These are phyloP conservation scores for Terfezia claveryi DNA, from an alignment of 495 filamentous ascomycete species.

Conservation along the genomic window DNA sequence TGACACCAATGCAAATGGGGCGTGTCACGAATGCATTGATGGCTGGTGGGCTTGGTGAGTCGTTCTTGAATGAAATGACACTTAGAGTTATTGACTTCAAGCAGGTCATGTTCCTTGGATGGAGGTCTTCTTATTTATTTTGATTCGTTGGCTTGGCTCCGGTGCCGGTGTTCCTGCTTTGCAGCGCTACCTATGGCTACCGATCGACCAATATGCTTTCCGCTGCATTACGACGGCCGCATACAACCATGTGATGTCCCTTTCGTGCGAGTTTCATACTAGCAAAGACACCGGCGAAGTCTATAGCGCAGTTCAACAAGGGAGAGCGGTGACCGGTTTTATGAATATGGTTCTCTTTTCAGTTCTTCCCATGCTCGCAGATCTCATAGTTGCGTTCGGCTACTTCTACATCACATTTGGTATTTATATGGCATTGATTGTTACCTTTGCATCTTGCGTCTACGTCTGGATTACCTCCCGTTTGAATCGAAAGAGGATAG, in stretches of 20 bases:
- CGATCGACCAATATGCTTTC: conserved; percentile 41
- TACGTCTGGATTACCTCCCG: conserved; percentile 42
- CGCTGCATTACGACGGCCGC: conserved; percentile 38
- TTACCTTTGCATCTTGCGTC: conserved; percentile 34
- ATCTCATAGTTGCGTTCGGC: conserved; percentile 43
- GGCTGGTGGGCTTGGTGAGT: conserved; percentile 4
- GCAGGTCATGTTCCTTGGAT: conserved; percentile 26
- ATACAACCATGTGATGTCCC: conserved; percentile 53
- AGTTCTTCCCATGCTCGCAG: conserved; percentile 46
- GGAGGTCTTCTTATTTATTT: conserved; percentile 32
- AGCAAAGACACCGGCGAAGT: conserved; percentile 51
- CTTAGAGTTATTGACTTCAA: conserved; percentile 16
- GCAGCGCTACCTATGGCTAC: conserved; percentile 39
- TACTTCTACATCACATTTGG: conserved; percentile 52
- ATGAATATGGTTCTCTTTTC: conserved; percentile 45
- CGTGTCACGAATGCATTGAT: conserved; percentile 35
- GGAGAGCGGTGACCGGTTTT: conserved; percentile 37
- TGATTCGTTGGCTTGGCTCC: conserved; percentile 32
- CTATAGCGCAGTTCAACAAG: conserved; percentile 42
- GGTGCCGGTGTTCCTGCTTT: conserved; percentile 34
- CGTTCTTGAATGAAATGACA: not conserved
- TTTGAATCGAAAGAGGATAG: conserved; percentile 25
- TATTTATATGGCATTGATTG: conserved; percentile 50
- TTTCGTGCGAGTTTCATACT: conserved; percentile 63
- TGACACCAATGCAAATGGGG: conserved; percentile 46